Base-by-base conservation (phyloP, 148 eudicot genomes). In the Chenopodium suecicum region DNA sequence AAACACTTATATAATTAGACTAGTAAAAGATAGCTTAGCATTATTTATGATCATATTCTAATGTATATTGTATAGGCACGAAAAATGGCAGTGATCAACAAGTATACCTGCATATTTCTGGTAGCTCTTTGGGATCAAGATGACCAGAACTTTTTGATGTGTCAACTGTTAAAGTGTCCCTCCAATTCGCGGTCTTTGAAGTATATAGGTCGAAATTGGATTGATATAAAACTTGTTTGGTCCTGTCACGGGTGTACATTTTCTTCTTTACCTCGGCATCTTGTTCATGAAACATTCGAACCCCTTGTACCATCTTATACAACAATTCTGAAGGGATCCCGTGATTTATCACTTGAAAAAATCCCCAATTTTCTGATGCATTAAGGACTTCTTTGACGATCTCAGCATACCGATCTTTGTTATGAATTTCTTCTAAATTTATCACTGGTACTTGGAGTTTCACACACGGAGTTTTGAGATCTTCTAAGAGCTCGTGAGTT, bases 321-420 rank as follows among this genome's bases (percentile, higher is more conserved):
- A 89, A 0, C 2, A 85, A 73, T 44, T 74, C 68, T 1, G 3
- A 1, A 0, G 90, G 78, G 11, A 91, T 83, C 3, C 87, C 91
- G 41, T 91, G 93, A 77, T 89, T 86, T 1, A 89, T 71, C 8
- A 89, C 83, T 58, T 81, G 70, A n/a, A 86, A 86, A 4, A 86
- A 85, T 2, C 88, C 90, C 79, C 83, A 56, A 0, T 75, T 66
- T 63, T 85, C 81, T 0, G 83, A 79, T 9, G 90, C 90, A 4
- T 9, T 0, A 11, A 41, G n/a, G 4, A 83, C 74, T 22, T 64
- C 41, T 17, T 82, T 44, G 20, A 83, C 81, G 3, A 85, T 46
- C 8, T 34, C 37, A 9, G 64, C 62, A 2, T 70, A 44, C n/a
- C 73, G 34, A 2, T 32, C 23, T 27, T 83, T 67, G 4, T 7